Conservation (phyloP, 495 filamentous ascomycete species). For the Xylona heveae region DNA sequence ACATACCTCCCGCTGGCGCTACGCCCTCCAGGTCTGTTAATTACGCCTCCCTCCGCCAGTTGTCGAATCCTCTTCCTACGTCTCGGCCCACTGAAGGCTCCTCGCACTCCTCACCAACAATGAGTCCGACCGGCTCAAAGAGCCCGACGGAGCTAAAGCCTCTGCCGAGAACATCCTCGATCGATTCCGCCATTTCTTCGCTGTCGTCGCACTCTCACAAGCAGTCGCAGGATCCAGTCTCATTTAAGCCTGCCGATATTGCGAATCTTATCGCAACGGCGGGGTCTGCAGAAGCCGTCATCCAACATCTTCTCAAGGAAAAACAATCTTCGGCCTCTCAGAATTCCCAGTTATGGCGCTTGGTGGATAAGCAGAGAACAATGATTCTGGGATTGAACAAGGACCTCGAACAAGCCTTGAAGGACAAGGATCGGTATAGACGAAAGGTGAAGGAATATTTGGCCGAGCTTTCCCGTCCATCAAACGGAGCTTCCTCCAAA, state of each 20-base stretch:
- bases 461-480: conserved; percentile 22
- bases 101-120: too few relatives aligned
- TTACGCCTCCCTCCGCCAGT: too few relatives aligned
- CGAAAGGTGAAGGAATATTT: conserved; percentile 70
- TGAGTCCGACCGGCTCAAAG: too few relatives aligned
- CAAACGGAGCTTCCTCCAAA: conserved; percentile 3
- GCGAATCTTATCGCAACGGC: conserved; percentile 56
- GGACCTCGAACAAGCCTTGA: conserved; percentile 75
- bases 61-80: too few relatives aligned
- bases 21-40: too few relatives aligned
- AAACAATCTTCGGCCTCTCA: conserved; percentile 74
- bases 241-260: conserved; percentile 36
- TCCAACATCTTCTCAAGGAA: conserved; percentile 74
- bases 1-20: too few relatives aligned
- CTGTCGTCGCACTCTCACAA: conserved; percentile 34
- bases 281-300: conserved; percentile 74
- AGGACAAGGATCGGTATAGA: conserved; percentile 86
- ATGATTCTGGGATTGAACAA: conserved; percentile 90
- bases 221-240: conserved; percentile 34
- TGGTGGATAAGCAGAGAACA: conserved; percentile 88
- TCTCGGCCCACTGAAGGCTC: too few relatives aligned
- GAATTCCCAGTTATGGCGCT: conserved; percentile 80
- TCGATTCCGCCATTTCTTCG: conserved; percentile 83
- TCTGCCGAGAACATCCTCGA: conserved; percentile 72
- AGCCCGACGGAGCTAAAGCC: too few relatives aligned